These are phyloP conservation scores for Perkinsus chesapeaki DNA, from an alignment of 169 alveolate genomes.

Conservation along the genomic window DNA sequence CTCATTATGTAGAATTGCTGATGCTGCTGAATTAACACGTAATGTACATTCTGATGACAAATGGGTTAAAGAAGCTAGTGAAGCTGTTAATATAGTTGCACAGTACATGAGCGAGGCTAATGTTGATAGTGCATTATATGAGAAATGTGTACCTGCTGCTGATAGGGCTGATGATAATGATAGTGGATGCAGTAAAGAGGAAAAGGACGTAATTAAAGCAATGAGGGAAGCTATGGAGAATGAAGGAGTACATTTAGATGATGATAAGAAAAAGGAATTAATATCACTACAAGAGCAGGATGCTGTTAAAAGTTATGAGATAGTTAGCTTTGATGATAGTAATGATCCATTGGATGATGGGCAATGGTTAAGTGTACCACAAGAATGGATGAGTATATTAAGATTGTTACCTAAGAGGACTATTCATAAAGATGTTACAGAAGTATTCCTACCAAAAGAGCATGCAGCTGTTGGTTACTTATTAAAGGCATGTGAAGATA, in stretches of 20 bases:
- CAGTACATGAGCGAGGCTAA: constrained; percentile 8
- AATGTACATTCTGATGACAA: background rate
- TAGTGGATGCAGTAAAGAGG: background rate
- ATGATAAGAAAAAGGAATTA: background rate
- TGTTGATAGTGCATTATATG: background rate
- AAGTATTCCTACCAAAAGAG: background rate
- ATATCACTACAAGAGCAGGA: constrained; percentile 1
- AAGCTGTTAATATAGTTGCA: constrained; percentile 4
- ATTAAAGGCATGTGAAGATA: background rate
- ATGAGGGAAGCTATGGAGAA: constrained; percentile 13
- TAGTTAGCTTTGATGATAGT: background rate
- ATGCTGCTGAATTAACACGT: constrained; percentile 15
- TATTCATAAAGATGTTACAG: background rate
- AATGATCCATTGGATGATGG: background rate
- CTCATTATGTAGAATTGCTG: constrained; percentile 9
- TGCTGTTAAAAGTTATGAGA: background rate
- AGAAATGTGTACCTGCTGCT: background rate
- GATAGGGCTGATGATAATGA: background rate
- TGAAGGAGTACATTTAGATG: constrained; percentile 4
- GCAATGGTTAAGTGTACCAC: background rate
- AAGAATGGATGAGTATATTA: background rate
- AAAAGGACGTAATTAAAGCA: background rate
- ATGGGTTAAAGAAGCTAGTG: constrained; percentile 7
- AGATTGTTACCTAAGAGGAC: background rate
- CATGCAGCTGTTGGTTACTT: background rate